Conservation (phyloP, 202 grass and related monocot genomes). For the Sporobolus alterniflorus region DNA sequence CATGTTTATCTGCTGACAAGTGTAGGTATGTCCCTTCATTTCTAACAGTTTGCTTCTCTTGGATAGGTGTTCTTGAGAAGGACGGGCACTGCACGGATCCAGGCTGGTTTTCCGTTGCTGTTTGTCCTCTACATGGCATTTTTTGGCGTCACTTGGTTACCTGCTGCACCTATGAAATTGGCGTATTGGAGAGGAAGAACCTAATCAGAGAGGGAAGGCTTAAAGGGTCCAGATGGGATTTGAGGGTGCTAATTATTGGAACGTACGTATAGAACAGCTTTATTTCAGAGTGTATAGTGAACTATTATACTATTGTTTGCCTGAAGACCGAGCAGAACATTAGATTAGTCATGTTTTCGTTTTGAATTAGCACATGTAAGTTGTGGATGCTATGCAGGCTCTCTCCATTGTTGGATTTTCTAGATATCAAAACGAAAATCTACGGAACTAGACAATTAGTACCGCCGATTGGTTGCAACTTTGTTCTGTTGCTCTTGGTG, state of each 20-base stretch:
- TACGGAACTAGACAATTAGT: not conserved
- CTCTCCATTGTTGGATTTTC: not conserved
- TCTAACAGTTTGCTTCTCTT: not conserved
- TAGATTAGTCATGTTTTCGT: not conserved
- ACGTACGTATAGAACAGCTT: constrained; percentile 19
- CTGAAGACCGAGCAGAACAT: not conserved
- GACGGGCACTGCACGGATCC: not conserved
- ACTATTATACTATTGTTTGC: not conserved
- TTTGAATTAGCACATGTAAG: not conserved
- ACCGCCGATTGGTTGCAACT: not conserved
- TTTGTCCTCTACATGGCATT: constrained; percentile 44
- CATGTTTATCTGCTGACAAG: not conserved
- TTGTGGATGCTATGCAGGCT: not conserved
- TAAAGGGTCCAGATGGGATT: not conserved
- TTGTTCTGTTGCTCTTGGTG: not conserved
- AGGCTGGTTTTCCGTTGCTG: constrained; percentile 32
- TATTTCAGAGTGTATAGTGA: constrained; percentile 16
- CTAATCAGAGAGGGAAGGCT: not conserved
- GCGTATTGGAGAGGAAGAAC: constrained; percentile 1
- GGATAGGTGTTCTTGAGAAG: constrained; percentile 37
- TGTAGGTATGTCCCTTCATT: too few species aligned
- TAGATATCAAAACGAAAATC: not conserved
- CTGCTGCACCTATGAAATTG: constrained; percentile 60
- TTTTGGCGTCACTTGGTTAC: constrained; percentile 57
- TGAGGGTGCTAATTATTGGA: not conserved